Percentiles rank a stretch among this genome's conserved stretches.
phyloP scores from a whole-genome alignment of 2,329 filamentous ascomycete species.

The Penicillium sp. region DNA sequence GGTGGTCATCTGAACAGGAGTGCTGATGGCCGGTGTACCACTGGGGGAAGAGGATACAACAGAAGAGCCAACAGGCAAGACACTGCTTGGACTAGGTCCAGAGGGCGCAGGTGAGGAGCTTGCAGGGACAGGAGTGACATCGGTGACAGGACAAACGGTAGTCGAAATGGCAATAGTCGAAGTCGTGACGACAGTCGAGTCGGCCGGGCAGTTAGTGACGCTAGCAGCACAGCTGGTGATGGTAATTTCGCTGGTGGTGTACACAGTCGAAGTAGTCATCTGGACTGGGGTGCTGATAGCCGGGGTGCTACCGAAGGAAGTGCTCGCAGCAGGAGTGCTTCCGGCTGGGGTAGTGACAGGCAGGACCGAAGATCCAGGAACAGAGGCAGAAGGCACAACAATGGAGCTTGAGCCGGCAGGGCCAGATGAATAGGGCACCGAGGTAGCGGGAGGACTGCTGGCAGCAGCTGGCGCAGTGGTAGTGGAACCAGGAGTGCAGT shows the following conservation, averaged over 20 bases:
- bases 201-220: constrained; percentile 54
- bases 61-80: neutral
- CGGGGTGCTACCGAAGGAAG: neutral
- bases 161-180: constrained; percentile 61
- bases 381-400: constrained; percentile 15
- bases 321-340: constrained; percentile 14
- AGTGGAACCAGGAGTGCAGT: constrained; percentile 28
- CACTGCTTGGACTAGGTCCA: neutral
- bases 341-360: constrained; percentile 12
- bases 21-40: neutral
- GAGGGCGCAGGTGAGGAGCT: neutral
- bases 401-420: constrained; percentile 24
- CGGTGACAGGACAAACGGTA: constrained; percentile 57
- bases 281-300: constrained; percentile 12
- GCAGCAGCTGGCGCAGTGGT: constrained; percentile 1
- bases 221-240: constrained; percentile 44
- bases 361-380: neutral
- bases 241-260: constrained; percentile 39
- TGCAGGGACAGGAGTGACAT: constrained; percentile 21
- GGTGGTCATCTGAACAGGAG: constrained; percentile 32
- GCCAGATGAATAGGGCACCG: constrained; percentile 22
- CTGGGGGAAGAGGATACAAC: neutral
- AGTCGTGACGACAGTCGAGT: constrained; percentile 53
- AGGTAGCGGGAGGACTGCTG: constrained; percentile 5
- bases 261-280: constrained; percentile 42